Evolutionary conservation across 352 stramenopile genomes (phyloP).

Genomic region (Phytophthora melonis): DNA sequence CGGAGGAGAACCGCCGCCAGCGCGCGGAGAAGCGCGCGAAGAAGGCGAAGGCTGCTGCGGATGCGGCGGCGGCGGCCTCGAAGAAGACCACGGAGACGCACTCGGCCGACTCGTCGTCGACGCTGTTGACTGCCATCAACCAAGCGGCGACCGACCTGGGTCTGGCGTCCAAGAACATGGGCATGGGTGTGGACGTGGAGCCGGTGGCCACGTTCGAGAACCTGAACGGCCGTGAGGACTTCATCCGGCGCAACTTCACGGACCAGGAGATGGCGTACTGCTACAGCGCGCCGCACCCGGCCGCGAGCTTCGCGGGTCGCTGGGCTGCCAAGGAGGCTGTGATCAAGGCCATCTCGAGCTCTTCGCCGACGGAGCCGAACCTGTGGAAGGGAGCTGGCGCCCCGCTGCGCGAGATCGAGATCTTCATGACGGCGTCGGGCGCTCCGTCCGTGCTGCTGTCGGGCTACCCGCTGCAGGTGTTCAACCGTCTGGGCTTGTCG

Average conservation of each 20-base stretch:
- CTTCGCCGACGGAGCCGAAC: constrained; percentile 67
- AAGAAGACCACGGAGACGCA: constrained; percentile 30
- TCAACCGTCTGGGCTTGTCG: constrained; percentile 75
- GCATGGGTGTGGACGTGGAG: constrained; percentile 87
- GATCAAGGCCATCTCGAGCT: constrained; percentile 91
- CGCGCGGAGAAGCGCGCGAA: constrained; percentile 54
- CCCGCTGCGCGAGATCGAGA: constrained; percentile 86
- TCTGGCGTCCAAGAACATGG: constrained; percentile 60
- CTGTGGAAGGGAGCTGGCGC: constrained; percentile 79
- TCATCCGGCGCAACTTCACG: constrained; percentile 91
- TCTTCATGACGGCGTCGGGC: constrained; percentile 82
- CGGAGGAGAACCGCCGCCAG: constrained; percentile 39
- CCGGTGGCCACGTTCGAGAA: constrained; percentile 86
- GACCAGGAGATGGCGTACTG: constrained; percentile 89
- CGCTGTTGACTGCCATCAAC: constrained; percentile 65
- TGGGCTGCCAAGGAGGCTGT: constrained; percentile 92
- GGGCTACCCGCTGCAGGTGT: constrained; percentile 79
- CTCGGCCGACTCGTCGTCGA: constrained; percentile 45
- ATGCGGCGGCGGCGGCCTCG: constrained; percentile 4
- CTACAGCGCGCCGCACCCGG: constrained; percentile 79
- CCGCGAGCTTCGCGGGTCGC: constrained; percentile 85
- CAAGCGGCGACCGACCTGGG: constrained; percentile 58
- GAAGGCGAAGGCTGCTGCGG: constrained; percentile 51
- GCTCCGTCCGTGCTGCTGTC: constrained; percentile 82
- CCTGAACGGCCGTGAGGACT: constrained; percentile 80